Evolutionary conservation across 2,329 filamentous ascomycete genomes (phyloP), one percentile per base, ranked within the genome.

Genomic region (Phyllosticta citrichinensis): DNA sequence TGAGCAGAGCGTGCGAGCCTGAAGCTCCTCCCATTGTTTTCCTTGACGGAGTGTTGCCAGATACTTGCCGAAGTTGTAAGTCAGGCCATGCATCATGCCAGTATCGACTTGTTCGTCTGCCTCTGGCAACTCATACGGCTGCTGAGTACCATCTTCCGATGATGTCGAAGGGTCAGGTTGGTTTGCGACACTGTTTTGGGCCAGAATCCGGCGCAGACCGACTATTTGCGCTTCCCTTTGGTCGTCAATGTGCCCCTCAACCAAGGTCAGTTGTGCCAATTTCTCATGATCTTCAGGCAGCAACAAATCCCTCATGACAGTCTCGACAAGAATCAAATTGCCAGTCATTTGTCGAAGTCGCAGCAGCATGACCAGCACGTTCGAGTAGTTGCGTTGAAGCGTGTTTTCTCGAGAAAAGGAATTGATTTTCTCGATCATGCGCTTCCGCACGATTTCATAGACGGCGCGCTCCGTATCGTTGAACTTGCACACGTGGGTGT

Each of bases 261-360:
- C 58, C 1, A 68, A 63, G 4, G 74, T 64, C 5, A 76, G 59
- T 0, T 66, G 56, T n/a, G 68, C 70, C 27, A 83, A 73, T 12
- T 69, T 70, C 55, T 77, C 72, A 51, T 81, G 75, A 53, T 81
- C 75, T 19, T 76, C 71, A 1, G 67, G 68, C 55, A 77, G 70
- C 0, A 83, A 69, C 0, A 81, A 66, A 20, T 77, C 71, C 30
- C 73, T 70, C 35, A 83, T 71, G 0, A 77, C 71, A 3, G 70
- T 70, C 55, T 83, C 76, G 0, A 79, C 69, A 51, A 81, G 72
- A 1, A 84, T 72, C 0, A 79, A 66, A 58, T 83, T 80, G 0
- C 73, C 73, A 2, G 77, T 77, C 14, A 83, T 71, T 71, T 83
- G 81, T 4, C 82, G 75, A 0, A 84, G 72, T 9, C 76, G 72